Conservation (phyloP, 495 filamentous ascomycete genomes). For the Talaromyces stipitatus region DNA sequence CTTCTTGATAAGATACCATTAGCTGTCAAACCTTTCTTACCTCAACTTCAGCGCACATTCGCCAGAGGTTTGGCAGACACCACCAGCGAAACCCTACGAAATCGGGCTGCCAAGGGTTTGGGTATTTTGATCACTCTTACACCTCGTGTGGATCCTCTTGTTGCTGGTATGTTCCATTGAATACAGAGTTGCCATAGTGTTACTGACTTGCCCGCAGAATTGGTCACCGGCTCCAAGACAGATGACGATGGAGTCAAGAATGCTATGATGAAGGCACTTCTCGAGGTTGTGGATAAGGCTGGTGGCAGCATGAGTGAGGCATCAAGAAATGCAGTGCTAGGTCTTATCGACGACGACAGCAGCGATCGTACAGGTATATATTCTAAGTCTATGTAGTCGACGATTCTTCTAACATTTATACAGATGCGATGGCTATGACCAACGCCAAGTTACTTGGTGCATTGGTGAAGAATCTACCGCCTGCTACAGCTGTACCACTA, state of each 20-base stretch:
- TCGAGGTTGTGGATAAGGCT: slow-evolving; percentile 92
- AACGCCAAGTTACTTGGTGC: slow-evolving; percentile 84
- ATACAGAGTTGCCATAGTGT: not conserved
- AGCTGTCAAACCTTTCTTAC: slow-evolving; percentile 92
- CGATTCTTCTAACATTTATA: slow-evolving; percentile 10
- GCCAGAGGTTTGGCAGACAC: slow-evolving; percentile 91
- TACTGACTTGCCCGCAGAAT: slow-evolving; percentile 48
- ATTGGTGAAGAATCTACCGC: slow-evolving; percentile 72
- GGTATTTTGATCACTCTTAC: slow-evolving; percentile 95
- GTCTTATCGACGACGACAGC: slow-evolving; percentile 76
- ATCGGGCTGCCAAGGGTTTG: slow-evolving; percentile 87
- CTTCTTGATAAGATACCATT: slow-evolving; percentile 94
- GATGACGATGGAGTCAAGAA: slow-evolving; percentile 81
- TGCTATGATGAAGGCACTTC: slow-evolving; percentile 95
- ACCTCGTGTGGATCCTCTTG: slow-evolving; percentile 87
- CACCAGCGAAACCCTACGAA: slow-evolving; percentile 79
- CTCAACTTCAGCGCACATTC: slow-evolving; percentile 93
- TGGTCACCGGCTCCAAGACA: slow-evolving; percentile 90
- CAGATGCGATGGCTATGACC: slow-evolving; percentile 71
- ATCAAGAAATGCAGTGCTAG: slow-evolving; percentile 72
- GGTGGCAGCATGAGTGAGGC: slow-evolving; percentile 89
- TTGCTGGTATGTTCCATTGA: slow-evolving; percentile 38
- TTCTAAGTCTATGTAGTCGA: not conserved
- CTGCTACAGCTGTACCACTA: slow-evolving; percentile 54
- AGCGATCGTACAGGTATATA: slow-evolving; percentile 60